phyloP scores from a whole-genome alignment of 768 basidiomycete genomes.

The Lentinula aciculospora region DNA sequence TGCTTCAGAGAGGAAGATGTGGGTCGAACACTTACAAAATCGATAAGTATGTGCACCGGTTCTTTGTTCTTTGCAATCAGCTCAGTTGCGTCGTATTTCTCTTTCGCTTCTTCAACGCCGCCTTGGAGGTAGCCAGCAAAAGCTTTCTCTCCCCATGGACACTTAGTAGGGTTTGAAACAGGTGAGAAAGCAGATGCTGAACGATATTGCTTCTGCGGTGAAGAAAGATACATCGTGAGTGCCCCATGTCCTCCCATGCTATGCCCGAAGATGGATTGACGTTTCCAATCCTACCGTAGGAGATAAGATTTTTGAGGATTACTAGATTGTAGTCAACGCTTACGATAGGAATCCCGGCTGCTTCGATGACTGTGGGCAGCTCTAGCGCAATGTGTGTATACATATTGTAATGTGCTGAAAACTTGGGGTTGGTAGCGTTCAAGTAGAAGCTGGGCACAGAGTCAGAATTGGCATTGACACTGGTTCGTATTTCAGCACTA shows the following conservation, averaged over 20 bases:
- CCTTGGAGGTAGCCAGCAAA: slow-evolving; percentile 81
- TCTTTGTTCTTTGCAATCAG: slow-evolving; percentile 61
- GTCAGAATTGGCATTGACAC: background rate
- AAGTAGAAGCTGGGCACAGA: slow-evolving; percentile 61
- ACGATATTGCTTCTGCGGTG: slow-evolving; percentile 59
- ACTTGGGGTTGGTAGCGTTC: slow-evolving; percentile 78
- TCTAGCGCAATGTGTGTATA: slow-evolving; percentile 78
- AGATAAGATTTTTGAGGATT: background rate
- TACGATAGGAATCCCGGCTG: slow-evolving; percentile 74
- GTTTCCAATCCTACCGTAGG: slow-evolving; percentile 59
- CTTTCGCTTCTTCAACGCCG: slow-evolving; percentile 70
- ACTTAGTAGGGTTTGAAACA: slow-evolving; percentile 78
- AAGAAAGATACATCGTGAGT: slow-evolving; percentile 81
- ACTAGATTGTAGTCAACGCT: slow-evolving; percentile 17
- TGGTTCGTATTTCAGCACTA: background rate
- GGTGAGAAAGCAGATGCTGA: slow-evolving; percentile 90
- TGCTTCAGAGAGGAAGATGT: background rate
- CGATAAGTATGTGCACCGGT: slow-evolving; percentile 75
- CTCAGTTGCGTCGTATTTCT: slow-evolving; percentile 78
- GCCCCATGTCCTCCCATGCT: slow-evolving; percentile 99
- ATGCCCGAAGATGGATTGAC: slow-evolving; percentile 91
- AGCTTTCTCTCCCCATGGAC: slow-evolving; percentile 90
- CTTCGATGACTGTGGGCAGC: slow-evolving; percentile 73
- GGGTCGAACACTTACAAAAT: slow-evolving; percentile 55
- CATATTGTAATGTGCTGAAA: slow-evolving; percentile 82